Conservation (phyloP, 2,329 filamentous ascomycete genomes). For the Proliferodiscus dingleyae region DNA sequence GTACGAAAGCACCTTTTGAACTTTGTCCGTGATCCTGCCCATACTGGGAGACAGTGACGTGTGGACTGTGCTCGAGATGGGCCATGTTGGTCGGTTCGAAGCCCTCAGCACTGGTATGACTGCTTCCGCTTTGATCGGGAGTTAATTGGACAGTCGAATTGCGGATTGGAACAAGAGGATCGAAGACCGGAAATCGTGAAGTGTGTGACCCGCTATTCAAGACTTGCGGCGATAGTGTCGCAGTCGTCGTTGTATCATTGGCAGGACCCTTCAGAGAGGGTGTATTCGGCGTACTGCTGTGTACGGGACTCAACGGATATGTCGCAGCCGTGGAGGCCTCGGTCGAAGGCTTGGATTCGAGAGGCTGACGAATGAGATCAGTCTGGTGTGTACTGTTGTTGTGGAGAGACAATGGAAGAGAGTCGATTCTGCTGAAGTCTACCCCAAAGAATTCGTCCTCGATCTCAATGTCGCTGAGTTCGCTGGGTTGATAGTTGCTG, state of each 20-base stretch:
- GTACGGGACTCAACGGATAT: conserved; percentile 28
- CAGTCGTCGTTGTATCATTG: conserved; percentile 17
- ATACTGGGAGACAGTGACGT: conserved; percentile 25
- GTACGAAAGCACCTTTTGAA: conserved; percentile 8
- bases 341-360: conserved; percentile 12
- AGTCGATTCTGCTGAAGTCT: conserved; percentile 29
- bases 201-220: conserved; percentile 19
- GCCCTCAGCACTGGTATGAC: conserved; percentile 29
- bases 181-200: conserved; percentile 13
- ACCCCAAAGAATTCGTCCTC: conserved; percentile 32
- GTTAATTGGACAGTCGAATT: conserved; percentile 25
- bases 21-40: conserved; percentile 11
- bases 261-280: conserved; percentile 20
- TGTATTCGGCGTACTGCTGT: conserved; percentile 25
- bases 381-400: conserved; percentile 13
- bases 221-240: conserved; percentile 22
- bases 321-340: conserved; percentile 17
- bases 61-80: conserved; percentile 19
- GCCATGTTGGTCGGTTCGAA: conserved; percentile 23
- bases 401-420: conserved; percentile 12
- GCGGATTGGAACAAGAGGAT: conserved; percentile 11
- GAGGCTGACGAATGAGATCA: conserved; percentile 14
- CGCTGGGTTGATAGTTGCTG: conserved; percentile 28
- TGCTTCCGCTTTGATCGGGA: conserved; percentile 31
- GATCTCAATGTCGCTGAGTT: conserved; percentile 25